These are phyloP conservation scores for Xylogone sp. DNA, from an alignment of 2,329 filamentous ascomycete genomes.

Conservation along the genomic window DNA sequence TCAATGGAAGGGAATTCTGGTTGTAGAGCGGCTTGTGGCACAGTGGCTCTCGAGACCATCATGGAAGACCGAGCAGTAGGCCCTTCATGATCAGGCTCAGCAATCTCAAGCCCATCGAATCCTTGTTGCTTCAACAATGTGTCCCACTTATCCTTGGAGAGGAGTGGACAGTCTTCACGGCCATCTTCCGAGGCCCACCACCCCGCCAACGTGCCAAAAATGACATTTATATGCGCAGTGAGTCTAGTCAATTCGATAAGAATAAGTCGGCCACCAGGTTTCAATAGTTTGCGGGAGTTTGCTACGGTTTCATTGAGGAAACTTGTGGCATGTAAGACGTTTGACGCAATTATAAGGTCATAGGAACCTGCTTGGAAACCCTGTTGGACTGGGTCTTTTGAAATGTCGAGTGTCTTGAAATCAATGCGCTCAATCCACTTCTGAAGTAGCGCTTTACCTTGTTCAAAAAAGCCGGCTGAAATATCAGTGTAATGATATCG, in stretches of 20 bases:
- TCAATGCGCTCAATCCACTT: slow-evolving; percentile 7
- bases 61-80: neutral
- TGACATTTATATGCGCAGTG: slow-evolving; percentile 1
- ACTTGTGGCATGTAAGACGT: slow-evolving; percentile 34
- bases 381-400: slow-evolving; percentile 21
- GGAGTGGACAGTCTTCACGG: slow-evolving; percentile 15
- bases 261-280: slow-evolving; percentile 34
- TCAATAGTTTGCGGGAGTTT: slow-evolving; percentile 32
- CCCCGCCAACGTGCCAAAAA: slow-evolving; percentile 30
- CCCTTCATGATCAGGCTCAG: slow-evolving; percentile 2
- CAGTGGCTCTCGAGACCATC: slow-evolving; percentile 1
- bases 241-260: slow-evolving; percentile 15
- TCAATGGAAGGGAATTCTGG: neutral
- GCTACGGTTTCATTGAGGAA: slow-evolving; percentile 17
- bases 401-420: slow-evolving; percentile 31
- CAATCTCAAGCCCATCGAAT: slow-evolving; percentile 9
- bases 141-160: slow-evolving; percentile 9
- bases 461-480: slow-evolving; percentile 3
- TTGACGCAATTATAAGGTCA: slow-evolving; percentile 34
- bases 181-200: slow-evolving; percentile 32
- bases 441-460: slow-evolving; percentile 23
- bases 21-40: neutral
- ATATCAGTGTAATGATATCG: slow-evolving; percentile 5
- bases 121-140: slow-evolving; percentile 2
- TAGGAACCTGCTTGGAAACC: slow-evolving; percentile 26